Evolutionary conservation across 2,329 filamentous ascomycete species (phyloP).

Genomic region (Trichophyton mentagrophytes): DNA sequence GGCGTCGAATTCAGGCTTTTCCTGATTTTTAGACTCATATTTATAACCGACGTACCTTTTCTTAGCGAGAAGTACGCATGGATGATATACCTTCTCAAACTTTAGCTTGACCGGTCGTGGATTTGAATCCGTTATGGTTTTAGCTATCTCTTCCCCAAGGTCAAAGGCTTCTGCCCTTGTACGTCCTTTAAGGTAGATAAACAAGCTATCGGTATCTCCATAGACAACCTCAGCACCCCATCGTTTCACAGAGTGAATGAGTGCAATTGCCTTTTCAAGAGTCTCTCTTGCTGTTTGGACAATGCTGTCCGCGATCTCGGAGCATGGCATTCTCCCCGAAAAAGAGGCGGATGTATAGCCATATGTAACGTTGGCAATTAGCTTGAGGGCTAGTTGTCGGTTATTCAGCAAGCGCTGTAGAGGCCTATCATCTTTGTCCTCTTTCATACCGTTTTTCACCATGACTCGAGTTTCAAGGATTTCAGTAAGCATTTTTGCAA

Average conservation of each 20-base stretch:
- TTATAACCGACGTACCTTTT: conserved; percentile 98
- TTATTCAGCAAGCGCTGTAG: conserved; percentile 85
- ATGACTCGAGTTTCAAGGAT: conserved; percentile 93
- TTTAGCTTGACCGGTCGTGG: conserved; percentile 89
- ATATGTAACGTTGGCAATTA: conserved; percentile 98
- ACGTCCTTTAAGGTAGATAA: conserved; percentile 76
- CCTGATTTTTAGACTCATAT: conserved; percentile 67
- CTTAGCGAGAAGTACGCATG: conserved; percentile 86
- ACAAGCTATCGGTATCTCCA: conserved; percentile 91
- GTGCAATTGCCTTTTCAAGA: conserved; percentile 79
- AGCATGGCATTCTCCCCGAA: conserved; percentile 93
- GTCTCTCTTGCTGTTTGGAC: conserved; percentile 93
- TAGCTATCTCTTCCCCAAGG: conserved; percentile 84
- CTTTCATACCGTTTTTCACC: conserved; percentile 95
- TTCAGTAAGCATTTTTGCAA: conserved; percentile 93
- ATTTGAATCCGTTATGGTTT: conserved; percentile 76
- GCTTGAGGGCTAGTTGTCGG: conserved; percentile 80
- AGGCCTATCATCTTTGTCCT: conserved; percentile 73
- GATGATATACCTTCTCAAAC: conserved; percentile 96
- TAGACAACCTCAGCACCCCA: conserved; percentile 98
- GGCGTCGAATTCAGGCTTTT: conserved; percentile 79
- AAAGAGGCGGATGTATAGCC: conserved; percentile 96
- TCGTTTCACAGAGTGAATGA: conserved; percentile 73
- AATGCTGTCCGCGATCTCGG: conserved; percentile 95
- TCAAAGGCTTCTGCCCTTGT: conserved; percentile 80